Percentiles rank a stretch among this genome's conserved stretches.
Evolutionary conservation across 352 stramenopile species (phyloP).

Genomic region (Elongisporangium undulatum): DNA sequence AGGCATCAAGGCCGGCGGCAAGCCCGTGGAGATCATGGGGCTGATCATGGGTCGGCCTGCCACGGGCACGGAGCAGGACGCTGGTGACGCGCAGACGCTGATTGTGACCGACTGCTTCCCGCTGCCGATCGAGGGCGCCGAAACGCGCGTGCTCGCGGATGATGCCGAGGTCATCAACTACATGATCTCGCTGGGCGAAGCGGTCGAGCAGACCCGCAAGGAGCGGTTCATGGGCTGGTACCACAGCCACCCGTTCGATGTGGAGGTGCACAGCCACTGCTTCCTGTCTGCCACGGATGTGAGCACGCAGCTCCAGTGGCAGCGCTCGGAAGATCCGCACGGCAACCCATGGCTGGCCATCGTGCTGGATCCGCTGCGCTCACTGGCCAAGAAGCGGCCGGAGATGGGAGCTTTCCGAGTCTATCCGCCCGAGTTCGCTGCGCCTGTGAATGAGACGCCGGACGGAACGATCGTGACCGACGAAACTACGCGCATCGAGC

Average conservation of each 20-base stretch:
- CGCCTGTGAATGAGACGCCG: conserved; percentile 92
- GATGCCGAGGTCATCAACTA: conserved; percentile 98
- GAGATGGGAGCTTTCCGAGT: conserved; percentile 98
- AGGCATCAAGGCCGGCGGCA: conserved; percentile 93
- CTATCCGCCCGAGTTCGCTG: conserved; percentile 95
- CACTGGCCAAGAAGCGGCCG: conserved; percentile 89
- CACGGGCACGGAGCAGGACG: conserved; percentile 80
- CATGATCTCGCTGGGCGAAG: conserved; percentile 98
- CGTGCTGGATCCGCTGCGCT: conserved; percentile 96
- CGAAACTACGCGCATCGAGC: conserved; percentile 91
- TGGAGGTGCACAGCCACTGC: conserved; percentile 95
- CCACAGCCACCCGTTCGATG: conserved; percentile 98
- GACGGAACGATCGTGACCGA: conserved; percentile 93
- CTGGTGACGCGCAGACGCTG: conserved; percentile 87
- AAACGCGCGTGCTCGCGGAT: conserved; percentile 96
- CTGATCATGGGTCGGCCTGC: conserved; percentile 94
- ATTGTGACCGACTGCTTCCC: conserved; percentile 98
- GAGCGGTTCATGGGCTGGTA: conserved; percentile 99
- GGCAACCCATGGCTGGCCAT: conserved; percentile 97
- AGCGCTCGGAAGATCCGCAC: conserved; percentile 94
- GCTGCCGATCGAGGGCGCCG: conserved; percentile 95
- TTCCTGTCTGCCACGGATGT: conserved; percentile 98
- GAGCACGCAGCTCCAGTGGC: conserved; percentile 97
- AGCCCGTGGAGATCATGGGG: conserved; percentile 98
- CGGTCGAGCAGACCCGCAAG: conserved; percentile 91